A percentile compares a stretch with the other conserved stretches of the same genome.
Evolutionary conservation across 1,139 yeast genomes (phyloP).

Genomic region (Hansenula lynferdii): DNA sequence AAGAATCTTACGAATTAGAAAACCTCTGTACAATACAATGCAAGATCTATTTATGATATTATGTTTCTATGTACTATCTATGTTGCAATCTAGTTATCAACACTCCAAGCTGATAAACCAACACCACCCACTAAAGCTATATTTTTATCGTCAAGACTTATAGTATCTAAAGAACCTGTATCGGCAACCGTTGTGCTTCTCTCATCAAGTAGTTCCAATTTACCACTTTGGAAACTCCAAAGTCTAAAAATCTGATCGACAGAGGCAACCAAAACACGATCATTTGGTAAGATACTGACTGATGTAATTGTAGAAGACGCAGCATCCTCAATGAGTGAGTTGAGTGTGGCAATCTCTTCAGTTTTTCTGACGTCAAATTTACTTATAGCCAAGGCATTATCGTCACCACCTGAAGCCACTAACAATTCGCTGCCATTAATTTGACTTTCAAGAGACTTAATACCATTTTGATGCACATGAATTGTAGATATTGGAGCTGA

Average conservation of each 20-base stretch:
- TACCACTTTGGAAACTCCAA: conserved; percentile 44
- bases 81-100: conserved; percentile 7
- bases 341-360: conserved; percentile 21
- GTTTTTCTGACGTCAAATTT: conserved; percentile 26
- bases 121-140: conserved; percentile 63
- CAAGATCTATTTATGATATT: neutral
- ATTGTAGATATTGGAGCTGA: conserved; percentile 32
- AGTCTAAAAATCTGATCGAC: conserved; percentile 75
- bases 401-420: conserved; percentile 83
- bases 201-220: conserved; percentile 35
- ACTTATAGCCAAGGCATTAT: conserved; percentile 62
- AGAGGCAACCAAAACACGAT: conserved; percentile 31
- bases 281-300: conserved; percentile 30
- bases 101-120: conserved; percentile 55
- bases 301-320: conserved; percentile 89
- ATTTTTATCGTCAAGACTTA: conserved; percentile 22
- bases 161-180: conserved; percentile 64
- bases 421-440: conserved; percentile 17
- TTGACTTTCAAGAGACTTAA: conserved; percentile 45
- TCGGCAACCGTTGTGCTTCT: conserved; percentile 83
- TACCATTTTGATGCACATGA: conserved; percentile 78
- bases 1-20: neutral
- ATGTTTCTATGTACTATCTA: neutral
- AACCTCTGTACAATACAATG: neutral
- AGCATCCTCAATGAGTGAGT: conserved; percentile 44